Conservation (phyloP, 805 yeast genomes). For the Hanseniaspora nectarophila region DNA sequence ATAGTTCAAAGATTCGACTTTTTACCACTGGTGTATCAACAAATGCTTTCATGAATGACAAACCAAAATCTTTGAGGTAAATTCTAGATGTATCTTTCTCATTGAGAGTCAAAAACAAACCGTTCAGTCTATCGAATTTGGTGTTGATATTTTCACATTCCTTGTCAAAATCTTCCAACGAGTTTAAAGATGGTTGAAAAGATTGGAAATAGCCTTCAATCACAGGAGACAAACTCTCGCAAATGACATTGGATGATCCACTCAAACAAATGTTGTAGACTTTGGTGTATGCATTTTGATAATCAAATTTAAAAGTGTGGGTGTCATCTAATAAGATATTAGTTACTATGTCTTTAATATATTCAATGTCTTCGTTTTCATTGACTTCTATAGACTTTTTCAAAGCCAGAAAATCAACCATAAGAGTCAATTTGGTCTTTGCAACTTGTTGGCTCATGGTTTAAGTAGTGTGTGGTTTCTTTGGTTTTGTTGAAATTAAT, state of each 20-base stretch:
- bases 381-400: not conserved
- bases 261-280: conserved; percentile 8
- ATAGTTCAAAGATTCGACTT: not conserved
- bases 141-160: not conserved
- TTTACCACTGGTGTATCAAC: not conserved
- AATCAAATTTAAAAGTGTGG: not conserved
- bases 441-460: not conserved
- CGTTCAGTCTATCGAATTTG: not conserved
- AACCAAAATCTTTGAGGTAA: not conserved
- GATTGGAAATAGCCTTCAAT: not conserved
- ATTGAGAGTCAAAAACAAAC: not conserved
- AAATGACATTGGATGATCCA: not conserved
- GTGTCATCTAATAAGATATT: not conserved
- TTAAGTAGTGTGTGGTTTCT: not conserved
- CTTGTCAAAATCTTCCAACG: not conserved
- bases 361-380: not conserved
- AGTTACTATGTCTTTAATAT: not conserved
- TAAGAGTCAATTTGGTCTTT: not conserved
- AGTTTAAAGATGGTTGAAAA: not conserved
- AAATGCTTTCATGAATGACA: not conserved
- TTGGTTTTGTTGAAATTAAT: not conserved
- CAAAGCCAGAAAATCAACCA: not conserved
- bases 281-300: conserved; percentile 5
- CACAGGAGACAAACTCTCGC: not conserved
- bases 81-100: not conserved